Conservation (phyloP, 2,329 filamentous ascomycete genomes). For the Paecilomyces fulvus region DNA sequence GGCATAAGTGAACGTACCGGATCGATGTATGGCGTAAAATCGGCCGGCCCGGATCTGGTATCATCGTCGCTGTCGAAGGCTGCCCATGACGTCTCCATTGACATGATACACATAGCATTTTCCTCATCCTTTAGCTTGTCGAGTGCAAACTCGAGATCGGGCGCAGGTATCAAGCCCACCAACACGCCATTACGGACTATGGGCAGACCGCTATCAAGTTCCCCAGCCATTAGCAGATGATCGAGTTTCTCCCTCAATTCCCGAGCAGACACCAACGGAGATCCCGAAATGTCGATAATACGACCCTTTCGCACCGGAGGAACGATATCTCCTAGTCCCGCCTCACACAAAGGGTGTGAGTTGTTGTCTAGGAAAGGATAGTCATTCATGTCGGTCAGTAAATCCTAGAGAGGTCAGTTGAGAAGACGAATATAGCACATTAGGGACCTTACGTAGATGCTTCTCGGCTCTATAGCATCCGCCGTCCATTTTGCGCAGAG, state of each 20-base stretch:
- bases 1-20: constrained; percentile 47
- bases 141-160: constrained; percentile 86
- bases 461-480: constrained; percentile 85
- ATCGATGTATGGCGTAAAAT: constrained; percentile 89
- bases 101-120: constrained; percentile 70
- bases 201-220: constrained; percentile 84
- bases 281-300: constrained; percentile 79
- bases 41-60: constrained; percentile 55
- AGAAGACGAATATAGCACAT: background rate
- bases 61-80: constrained; percentile 55
- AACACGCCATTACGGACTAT: constrained; percentile 72
- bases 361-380: constrained; percentile 98
- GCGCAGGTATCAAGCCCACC: constrained; percentile 85
- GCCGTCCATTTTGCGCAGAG: constrained; percentile 98
- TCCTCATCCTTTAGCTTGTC: constrained; percentile 74
- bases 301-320: constrained; percentile 65
- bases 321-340: constrained; percentile 79
- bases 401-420: constrained; percentile 49
- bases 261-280: constrained; percentile 67
- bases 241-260: constrained; percentile 75
- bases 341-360: constrained; percentile 81
- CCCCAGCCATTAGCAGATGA: constrained; percentile 71
- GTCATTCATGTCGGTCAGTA: constrained; percentile 92
- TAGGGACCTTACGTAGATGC: constrained; percentile 64
- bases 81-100: constrained; percentile 47